Evolutionary conservation across 2,329 filamentous ascomycete genomes (phyloP).

Genomic region (Ascochyta koolunga): DNA sequence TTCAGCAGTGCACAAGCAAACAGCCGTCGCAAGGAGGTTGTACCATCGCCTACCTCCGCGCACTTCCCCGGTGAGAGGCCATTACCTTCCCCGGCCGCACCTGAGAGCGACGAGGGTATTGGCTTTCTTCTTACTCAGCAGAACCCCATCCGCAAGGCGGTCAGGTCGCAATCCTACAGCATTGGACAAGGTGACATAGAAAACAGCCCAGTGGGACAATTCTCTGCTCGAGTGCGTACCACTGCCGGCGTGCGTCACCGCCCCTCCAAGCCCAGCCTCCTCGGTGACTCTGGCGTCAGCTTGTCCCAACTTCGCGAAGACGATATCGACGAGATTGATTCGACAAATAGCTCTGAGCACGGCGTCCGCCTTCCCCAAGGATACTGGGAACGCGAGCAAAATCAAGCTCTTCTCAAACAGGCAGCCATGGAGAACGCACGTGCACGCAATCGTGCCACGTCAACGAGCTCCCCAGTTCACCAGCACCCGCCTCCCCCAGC

Average conservation of each 20-base stretch:
- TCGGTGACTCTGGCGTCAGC: slow-evolving; percentile 61
- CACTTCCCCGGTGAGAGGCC: slow-evolving; percentile 29
- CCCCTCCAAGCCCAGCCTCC: slow-evolving; percentile 77
- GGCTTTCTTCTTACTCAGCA: slow-evolving; percentile 41
- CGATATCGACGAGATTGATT: slow-evolving; percentile 69
- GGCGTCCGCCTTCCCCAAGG: slow-evolving; percentile 49
- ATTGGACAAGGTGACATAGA: slow-evolving; percentile 80
- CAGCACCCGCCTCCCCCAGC: slow-evolving; percentile 27
- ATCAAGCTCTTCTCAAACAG: slow-evolving; percentile 44
- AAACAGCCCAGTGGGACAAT: slow-evolving; percentile 51
- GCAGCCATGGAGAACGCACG: slow-evolving; percentile 46
- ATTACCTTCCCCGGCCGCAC: slow-evolving; percentile 36
- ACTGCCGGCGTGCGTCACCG: slow-evolving; percentile 68
- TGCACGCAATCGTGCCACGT: slow-evolving; percentile 38
- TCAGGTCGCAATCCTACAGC: slow-evolving; percentile 95
- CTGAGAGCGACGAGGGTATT: slow-evolving; percentile 57
- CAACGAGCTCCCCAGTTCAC: slow-evolving; percentile 35
- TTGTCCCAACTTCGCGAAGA: slow-evolving; percentile 45
- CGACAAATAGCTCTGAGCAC: slow-evolving; percentile 61
- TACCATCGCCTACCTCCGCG: slow-evolving; percentile 43
- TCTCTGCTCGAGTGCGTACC: slow-evolving; percentile 57
- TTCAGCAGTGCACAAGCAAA: slow-evolving; percentile 32
- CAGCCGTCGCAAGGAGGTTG: slow-evolving; percentile 40
- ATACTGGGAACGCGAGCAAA: slow-evolving; percentile 43
- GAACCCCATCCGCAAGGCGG: slow-evolving; percentile 89